Base-by-base conservation (phyloP, 768 basidiomycete species). In the Phanerodontia chrysosporium region DNA sequence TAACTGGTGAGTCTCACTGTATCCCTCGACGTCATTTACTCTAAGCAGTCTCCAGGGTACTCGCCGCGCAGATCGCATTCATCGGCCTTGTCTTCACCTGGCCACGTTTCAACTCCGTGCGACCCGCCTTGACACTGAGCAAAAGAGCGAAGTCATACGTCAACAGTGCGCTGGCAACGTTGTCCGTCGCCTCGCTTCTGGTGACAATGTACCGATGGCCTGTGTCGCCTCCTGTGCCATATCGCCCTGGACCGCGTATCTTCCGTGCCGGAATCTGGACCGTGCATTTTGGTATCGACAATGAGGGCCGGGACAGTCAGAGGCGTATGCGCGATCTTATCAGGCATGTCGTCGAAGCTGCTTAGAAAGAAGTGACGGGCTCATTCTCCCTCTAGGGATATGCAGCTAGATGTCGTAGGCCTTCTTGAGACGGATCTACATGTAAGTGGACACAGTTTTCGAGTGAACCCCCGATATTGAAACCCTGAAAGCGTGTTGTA, bases 251-350 rank as follows among this genome's bases (percentile, higher is more conserved):
- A 2, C 78, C 84, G 16, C 76, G 89, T 29, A 78, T 90, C n/a
- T 75, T 94, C 45, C 87, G 84, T 21, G 86, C 89, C 4, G 93
- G 90, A 2, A 92, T 95, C 28, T 95, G 92, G 93, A 92, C 94
- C 0, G 79, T 96, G 25, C 94, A 96, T 70, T 96, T 96, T 68
- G 94, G 94, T 0, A 76, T 86, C 21, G 84, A 92, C 71, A 85
- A 90, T 62, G 83, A 81, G 45, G 86, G 89, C 2, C 71, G 82
- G 60, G 90, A 92, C 64, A 90, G 89, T 66, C 89, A 90, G 69
- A 70, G 80, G 44, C 76, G 85, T 3, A 83, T 91, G 69, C 75
- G 82, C 61, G 81, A 86, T 58, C 66, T 82, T 42, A 72, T 83
- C 25, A 66, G 66, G 72, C 70, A 62, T 3, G 64, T 63, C 1